phyloP scores from a whole-genome alignment of 768 basidiomycete species.

The Xerocomus potaroensis region DNA sequence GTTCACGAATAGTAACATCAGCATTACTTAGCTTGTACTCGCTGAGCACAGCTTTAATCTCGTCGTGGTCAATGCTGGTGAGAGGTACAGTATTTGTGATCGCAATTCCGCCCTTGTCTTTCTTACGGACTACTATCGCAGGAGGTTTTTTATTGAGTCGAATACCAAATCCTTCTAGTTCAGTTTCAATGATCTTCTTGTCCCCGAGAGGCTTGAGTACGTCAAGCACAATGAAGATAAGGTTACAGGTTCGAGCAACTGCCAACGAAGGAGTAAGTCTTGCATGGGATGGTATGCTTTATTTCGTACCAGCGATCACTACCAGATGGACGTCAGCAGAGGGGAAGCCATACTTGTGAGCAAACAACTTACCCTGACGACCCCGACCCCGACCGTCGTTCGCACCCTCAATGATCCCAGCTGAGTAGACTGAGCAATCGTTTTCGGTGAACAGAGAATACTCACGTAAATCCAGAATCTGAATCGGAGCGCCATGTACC shows the following conservation, averaged over 20 bases:
- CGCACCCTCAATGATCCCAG: constrained; percentile 98
- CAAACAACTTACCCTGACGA: constrained; percentile 67
- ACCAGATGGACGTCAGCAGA: constrained; percentile 4
- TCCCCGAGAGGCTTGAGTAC: constrained; percentile 98
- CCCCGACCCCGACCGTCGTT: constrained; percentile 95
- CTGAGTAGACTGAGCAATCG: constrained; percentile 35
- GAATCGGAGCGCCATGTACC: constrained; percentile 94
- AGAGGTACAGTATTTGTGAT: constrained; percentile 97
- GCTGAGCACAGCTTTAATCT: constrained; percentile 90
- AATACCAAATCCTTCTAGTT: constrained; percentile 98
- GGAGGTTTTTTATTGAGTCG: constrained; percentile 94
- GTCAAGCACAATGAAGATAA: constrained; percentile 98
- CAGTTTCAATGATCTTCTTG: constrained; percentile 85
- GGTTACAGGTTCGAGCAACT: constrained; percentile 97
- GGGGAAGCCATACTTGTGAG: constrained; percentile 15
- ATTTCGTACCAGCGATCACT: constrained; percentile 73
- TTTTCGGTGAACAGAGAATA: constrained; percentile 5
- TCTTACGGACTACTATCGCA: constrained; percentile 74
- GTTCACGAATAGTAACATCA: constrained; percentile 90
- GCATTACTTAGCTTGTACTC: constrained; percentile 90
- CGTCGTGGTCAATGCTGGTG: constrained; percentile 92
- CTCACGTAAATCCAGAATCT: constrained; percentile 88
- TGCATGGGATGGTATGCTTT: constrained; percentile 7
- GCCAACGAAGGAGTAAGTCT: constrained; percentile 8
- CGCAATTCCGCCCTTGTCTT: constrained; percentile 87